phyloP scores from a whole-genome alignment of 2,329 filamentous ascomycete genomes.

The Claviceps fusiformis region DNA sequence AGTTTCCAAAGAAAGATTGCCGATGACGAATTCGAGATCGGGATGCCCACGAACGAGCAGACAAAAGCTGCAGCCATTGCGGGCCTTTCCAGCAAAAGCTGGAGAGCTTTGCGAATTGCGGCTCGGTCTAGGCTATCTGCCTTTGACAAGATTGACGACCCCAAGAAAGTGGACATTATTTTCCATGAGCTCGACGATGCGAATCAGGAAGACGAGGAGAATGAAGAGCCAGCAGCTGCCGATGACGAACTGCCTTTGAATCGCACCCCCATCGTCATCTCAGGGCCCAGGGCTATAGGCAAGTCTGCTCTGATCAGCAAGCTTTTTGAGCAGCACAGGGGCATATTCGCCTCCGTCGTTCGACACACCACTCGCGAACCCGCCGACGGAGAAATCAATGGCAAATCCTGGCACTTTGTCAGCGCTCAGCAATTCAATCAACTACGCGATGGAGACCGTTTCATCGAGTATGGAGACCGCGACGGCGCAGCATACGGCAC shows the following conservation, averaged over 20 bases:
- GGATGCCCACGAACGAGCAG: conserved; percentile 56
- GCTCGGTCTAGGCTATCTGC: conserved; percentile 57
- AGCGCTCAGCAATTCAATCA: conserved; percentile 39
- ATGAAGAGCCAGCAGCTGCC: conserved; percentile 15
- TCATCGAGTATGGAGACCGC: conserved; percentile 41
- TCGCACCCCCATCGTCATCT: conserved; percentile 48
- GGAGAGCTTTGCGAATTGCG: conserved; percentile 75
- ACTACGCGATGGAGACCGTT: conserved; percentile 45
- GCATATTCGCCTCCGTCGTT: conserved; percentile 47
- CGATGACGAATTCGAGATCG: conserved; percentile 72
- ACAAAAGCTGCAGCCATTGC: conserved; percentile 45
- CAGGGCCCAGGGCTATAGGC: conserved; percentile 47
- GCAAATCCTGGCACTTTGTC: conserved; percentile 43
- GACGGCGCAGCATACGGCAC: conserved; percentile 42
- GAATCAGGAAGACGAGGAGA: conserved; percentile 19
- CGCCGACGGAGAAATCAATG: conserved; percentile 35
- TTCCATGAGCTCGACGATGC: conserved; percentile 36
- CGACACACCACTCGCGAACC: conserved; percentile 41
- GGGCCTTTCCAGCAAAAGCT: conserved; percentile 75
- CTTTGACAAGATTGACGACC: conserved; percentile 81
- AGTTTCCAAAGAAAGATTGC: conserved; percentile 61
- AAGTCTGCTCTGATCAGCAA: conserved; percentile 50
- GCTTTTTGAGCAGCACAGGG: conserved; percentile 49
- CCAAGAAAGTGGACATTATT: conserved; percentile 51
- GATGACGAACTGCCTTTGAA: conserved; percentile 32